Evolutionary conservation across 371 early-diverging fungal genomes (phyloP).

Genomic region (Conidiobolus incongruus): DNA sequence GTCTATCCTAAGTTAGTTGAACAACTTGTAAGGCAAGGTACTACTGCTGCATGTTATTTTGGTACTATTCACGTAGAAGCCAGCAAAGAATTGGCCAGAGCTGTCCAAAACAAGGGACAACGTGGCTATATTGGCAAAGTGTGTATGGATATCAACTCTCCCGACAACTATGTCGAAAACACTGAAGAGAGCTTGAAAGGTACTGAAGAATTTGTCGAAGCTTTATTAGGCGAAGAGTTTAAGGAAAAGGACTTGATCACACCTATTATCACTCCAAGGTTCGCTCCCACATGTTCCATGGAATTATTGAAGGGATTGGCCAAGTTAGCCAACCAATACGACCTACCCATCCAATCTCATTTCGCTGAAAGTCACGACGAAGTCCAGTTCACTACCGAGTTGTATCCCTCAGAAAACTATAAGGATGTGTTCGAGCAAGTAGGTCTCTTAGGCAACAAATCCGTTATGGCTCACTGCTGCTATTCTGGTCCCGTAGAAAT

Average conservation of each 20-base stretch:
- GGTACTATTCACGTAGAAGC: conserved; percentile 68
- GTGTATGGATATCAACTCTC: conserved; percentile 78
- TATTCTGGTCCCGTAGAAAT: conserved; percentile 56
- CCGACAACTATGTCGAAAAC: conserved; percentile 45
- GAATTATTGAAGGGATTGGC: conserved; percentile 40
- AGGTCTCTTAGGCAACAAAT: conserved; percentile 32
- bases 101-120: conserved; percentile 47
- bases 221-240: conserved; percentile 10
- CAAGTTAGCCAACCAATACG: conserved; percentile 33
- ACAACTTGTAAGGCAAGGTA: conserved; percentile 45
- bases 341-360: conserved; percentile 60
- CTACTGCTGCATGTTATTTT: conserved; percentile 79
- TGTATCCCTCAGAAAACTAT: conserved; percentile 53
- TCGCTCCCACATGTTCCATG: conserved; percentile 58
- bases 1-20: conserved; percentile 37
- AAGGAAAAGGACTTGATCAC: conserved; percentile 15
- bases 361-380: conserved; percentile 62
- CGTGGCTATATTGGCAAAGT: conserved; percentile 85
- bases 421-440: conserved; percentile 47
- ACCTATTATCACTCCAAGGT: conserved; percentile 77
- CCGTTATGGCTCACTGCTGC: conserved; percentile 85
- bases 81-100: conserved; percentile 37
- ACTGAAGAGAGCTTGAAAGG: conserved; percentile 33
- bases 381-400: conserved; percentile 31
- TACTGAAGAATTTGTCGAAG: conserved; percentile 44